Conservation (phyloP, 1,284 basidiomycete genomes). For the Irpex sp. region DNA sequence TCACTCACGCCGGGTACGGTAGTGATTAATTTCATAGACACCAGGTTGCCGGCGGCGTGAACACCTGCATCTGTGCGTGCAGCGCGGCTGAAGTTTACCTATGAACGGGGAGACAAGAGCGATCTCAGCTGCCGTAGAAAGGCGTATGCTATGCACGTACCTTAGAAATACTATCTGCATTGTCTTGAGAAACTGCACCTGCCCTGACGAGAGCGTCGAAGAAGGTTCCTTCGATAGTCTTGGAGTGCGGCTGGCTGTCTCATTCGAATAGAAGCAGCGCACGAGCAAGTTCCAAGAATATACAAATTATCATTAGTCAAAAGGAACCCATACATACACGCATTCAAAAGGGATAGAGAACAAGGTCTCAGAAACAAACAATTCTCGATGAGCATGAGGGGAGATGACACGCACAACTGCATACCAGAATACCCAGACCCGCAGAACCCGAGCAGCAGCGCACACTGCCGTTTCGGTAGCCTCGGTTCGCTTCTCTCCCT, state of each 20-base stretch:
- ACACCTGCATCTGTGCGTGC: constrained; percentile 97
- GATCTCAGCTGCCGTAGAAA: not conserved
- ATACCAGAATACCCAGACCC: constrained; percentile 87
- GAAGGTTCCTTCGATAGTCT: constrained; percentile 89
- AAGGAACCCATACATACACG: too few relatives aligned
- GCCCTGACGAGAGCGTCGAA: constrained; percentile 87
- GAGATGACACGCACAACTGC: constrained; percentile 73
- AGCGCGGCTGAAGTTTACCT: constrained; percentile 84
- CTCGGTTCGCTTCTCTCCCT: constrained; percentile 36
- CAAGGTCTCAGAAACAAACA: too few relatives aligned
- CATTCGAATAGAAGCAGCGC: constrained; percentile 2
- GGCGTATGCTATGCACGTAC: constrained; percentile 32
- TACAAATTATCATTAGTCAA: not conserved
- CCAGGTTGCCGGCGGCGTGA: constrained; percentile 92
- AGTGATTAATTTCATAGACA: constrained; percentile 88
- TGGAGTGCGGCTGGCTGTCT: constrained; percentile 54
- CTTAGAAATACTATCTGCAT: constrained; percentile 88
- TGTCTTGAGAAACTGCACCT: constrained; percentile 90
- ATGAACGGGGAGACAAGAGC: not conserved
- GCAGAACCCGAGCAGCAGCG: constrained; percentile 73
- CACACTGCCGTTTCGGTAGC: constrained; percentile 69
- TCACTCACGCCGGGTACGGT: constrained; percentile 66
- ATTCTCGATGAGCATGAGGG: not conserved
- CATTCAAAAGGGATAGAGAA: too few relatives aligned
- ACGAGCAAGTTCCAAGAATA: not conserved